phyloP scores from a whole-genome alignment of 2,329 filamentous ascomycete genomes.

The Penicillium italicum region DNA sequence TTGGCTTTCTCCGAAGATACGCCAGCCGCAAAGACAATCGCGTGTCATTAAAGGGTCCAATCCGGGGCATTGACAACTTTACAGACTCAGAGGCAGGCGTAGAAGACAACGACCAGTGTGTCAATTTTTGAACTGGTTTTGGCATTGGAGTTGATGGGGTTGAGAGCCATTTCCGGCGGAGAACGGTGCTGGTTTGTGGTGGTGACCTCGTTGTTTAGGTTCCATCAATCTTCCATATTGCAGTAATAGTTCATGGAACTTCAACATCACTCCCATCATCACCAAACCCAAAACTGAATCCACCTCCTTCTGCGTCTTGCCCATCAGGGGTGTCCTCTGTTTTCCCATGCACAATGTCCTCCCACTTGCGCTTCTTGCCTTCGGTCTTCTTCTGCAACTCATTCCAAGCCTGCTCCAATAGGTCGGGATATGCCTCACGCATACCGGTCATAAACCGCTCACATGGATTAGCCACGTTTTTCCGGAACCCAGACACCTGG shows the following conservation, averaged over 20 bases:
- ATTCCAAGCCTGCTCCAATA: constrained; percentile 63
- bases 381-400: constrained; percentile 61
- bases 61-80: background rate
- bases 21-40: constrained; percentile 75
- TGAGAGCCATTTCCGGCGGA: background rate
- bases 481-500: constrained; percentile 81
- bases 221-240: background rate
- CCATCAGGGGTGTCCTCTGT: constrained; percentile 34
- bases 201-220: background rate
- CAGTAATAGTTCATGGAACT: constrained; percentile 38
- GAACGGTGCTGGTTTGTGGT: background rate
- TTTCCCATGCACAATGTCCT: constrained; percentile 63
- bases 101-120: background rate
- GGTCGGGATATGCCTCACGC: constrained; percentile 57
- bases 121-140: background rate
- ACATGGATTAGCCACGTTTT: constrained; percentile 68
- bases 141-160: background rate
- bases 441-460: constrained; percentile 70
- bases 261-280: constrained; percentile 55
- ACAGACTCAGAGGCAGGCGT: background rate
- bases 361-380: constrained; percentile 80
- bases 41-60: constrained; percentile 68
- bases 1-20: constrained; percentile 70
- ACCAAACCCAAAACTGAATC: constrained; percentile 64
- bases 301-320: constrained; percentile 39